Conservation (phyloP, 148 eudicot species). For the Fagopyrum homotropicum region DNA sequence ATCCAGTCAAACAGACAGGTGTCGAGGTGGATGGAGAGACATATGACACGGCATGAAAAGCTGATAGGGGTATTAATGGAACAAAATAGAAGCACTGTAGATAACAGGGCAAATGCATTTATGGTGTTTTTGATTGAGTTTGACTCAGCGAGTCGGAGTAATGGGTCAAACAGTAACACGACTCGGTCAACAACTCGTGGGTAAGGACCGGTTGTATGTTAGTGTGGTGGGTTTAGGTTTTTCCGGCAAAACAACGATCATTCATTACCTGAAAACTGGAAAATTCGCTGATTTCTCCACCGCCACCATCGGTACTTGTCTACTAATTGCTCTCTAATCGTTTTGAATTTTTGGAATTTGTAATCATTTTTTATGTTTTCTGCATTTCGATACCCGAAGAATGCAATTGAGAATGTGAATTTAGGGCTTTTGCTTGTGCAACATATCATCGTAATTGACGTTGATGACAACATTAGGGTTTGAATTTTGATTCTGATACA, state of each 20-base stretch:
- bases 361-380: neutral
- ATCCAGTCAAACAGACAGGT: too few species aligned
- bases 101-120: too few species aligned
- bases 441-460: neutral
- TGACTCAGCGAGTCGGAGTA: neutral
- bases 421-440: neutral
- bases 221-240: conserved; percentile 57
- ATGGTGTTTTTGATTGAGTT: too few species aligned
- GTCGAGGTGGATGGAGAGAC: too few species aligned
- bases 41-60: too few species aligned
- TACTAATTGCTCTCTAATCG: neutral
- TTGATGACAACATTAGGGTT: neutral
- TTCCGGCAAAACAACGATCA: conserved; percentile 51
- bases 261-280: conserved; percentile 45
- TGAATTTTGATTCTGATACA: neutral
- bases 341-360: neutral
- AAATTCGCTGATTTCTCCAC: conserved; percentile 27
- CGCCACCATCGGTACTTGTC: conserved; percentile 35
- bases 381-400: neutral
- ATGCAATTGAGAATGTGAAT: neutral
- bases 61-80: too few species aligned
- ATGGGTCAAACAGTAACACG: neutral
- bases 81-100: too few species aligned
- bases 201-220: conserved; percentile 24
- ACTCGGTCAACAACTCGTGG: neutral